Evolutionary conservation across 306 rosid species (phyloP).

Genomic region (Prunus kanzakura): DNA sequence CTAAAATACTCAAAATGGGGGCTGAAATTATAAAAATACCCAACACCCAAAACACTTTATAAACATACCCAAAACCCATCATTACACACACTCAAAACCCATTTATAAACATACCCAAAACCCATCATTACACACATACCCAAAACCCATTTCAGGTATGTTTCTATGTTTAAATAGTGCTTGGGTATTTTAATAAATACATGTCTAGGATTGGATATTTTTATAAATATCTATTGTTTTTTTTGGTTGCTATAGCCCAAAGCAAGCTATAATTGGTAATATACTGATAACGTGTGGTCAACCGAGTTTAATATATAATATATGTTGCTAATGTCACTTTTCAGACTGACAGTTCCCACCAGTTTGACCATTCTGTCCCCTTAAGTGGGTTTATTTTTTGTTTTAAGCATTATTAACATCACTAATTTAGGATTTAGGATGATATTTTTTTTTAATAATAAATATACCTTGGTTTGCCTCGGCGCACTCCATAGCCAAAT

Average conservation of each 20-base stretch:
- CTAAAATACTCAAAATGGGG: too few species aligned
- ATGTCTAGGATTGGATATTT: too few species aligned
- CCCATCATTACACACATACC: too few species aligned
- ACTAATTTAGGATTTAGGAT: not conserved
- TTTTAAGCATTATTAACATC: not conserved
- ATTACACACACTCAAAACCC: too few species aligned
- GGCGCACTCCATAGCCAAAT: constrained; percentile 53
- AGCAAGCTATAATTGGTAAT: not conserved
- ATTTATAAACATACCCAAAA: too few species aligned
- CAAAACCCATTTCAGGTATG: too few species aligned
- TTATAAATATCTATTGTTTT: too few species aligned
- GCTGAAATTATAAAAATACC: too few species aligned
- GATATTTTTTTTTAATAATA: not conserved
- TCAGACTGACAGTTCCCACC: constrained; percentile 3
- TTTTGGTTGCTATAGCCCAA: not conserved
- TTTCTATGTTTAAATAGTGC: too few species aligned
- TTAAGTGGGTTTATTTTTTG: not conserved
- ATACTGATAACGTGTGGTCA: constrained; percentile 1
- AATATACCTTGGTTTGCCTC: constrained; percentile 48
- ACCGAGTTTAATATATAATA: not conserved
- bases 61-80: too few species aligned
- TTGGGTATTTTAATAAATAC: too few species aligned
- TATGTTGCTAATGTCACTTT: not conserved
- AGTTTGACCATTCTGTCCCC: constrained; percentile 1
- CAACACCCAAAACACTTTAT: too few species aligned